Evolutionary conservation across 352 stramenopile genomes (phyloP).

Genomic region (Globisporangium carolinianum): DNA sequence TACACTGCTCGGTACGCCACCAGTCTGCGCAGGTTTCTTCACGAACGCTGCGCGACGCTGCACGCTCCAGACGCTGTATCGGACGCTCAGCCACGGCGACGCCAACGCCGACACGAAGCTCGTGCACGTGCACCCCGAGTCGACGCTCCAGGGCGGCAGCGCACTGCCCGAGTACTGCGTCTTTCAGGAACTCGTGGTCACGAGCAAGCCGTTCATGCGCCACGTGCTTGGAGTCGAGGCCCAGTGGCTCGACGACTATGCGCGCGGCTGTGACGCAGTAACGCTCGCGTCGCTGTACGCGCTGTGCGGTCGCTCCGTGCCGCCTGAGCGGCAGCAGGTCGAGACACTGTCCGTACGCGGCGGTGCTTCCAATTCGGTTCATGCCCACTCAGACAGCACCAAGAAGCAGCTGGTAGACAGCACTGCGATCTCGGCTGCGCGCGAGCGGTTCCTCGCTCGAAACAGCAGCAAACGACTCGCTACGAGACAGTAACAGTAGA

Average conservation of each 20-base stretch:
- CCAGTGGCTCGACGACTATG: slow-evolving; percentile 45
- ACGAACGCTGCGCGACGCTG: slow-evolving; percentile 53
- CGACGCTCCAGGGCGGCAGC: slow-evolving; percentile 32
- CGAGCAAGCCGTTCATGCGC: slow-evolving; percentile 68
- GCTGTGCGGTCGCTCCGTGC: slow-evolving; percentile 32
- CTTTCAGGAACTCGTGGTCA: slow-evolving; percentile 70
- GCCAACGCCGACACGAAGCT: slow-evolving; percentile 26
- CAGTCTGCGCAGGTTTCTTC: slow-evolving; percentile 62
- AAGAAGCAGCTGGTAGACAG: slow-evolving; percentile 10
- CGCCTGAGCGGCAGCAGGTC: not conserved
- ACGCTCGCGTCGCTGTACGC: slow-evolving; percentile 29
- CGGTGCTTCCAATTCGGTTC: too few species aligned
- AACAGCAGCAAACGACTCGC: slow-evolving; percentile 6
- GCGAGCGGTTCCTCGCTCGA: slow-evolving; percentile 40
- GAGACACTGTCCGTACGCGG: too few species aligned
- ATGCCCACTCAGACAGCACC: not conserved
- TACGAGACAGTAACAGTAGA: not conserved
- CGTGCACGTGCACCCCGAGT: slow-evolving; percentile 66
- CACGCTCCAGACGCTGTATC: slow-evolving; percentile 59
- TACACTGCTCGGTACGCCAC: too few species aligned
- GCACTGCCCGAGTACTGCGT: slow-evolving; percentile 44
- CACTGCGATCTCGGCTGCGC: slow-evolving; percentile 30
- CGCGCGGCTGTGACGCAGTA: slow-evolving; percentile 22
- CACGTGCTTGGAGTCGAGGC: slow-evolving; percentile 37
- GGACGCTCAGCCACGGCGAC: slow-evolving; percentile 16